Percentiles rank a stretch among this genome's conserved stretches.
These are phyloP conservation scores for Mucor irregularis DNA, from an alignment of 371 early-diverging fungal genomes.

Conservation along the genomic window DNA sequence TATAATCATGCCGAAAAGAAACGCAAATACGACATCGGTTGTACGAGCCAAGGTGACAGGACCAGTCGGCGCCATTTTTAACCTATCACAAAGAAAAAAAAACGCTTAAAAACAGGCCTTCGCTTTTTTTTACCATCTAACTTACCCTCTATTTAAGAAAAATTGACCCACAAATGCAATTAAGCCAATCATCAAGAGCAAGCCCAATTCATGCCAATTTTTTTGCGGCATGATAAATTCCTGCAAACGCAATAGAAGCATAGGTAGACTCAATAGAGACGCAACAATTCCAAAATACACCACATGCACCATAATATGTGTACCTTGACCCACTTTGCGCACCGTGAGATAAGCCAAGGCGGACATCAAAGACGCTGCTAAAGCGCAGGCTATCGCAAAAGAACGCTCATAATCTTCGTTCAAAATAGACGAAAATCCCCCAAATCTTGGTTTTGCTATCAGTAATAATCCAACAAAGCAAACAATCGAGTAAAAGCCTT, in stretches of 20 bases:
- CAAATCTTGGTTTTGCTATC: conserved; percentile 64
- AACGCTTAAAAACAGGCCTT: background rate
- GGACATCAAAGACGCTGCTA: conserved; percentile 58
- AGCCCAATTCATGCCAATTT: conserved; percentile 20
- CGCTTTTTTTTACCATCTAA: too few species aligned
- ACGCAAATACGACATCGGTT: conserved; percentile 78
- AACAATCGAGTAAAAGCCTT: conserved; percentile 50
- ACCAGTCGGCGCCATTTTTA: conserved; percentile 74
- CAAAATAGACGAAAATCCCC: too few species aligned
- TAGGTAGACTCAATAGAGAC: conserved; percentile 18
- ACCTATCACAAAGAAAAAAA: conserved; percentile 18
- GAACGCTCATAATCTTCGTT: conserved; percentile 12
- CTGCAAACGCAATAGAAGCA: conserved; percentile 3
- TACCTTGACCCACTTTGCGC: conserved; percentile 63
- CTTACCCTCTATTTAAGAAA: conserved; percentile 65
- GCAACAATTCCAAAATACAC: conserved; percentile 73
- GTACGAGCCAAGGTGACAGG: conserved; percentile 72
- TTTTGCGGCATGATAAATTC: conserved; percentile 6
- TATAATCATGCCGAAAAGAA: conserved; percentile 66
- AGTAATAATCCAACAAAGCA: conserved; percentile 67
- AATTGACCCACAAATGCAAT: conserved; percentile 74
- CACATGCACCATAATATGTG: conserved; percentile 72
- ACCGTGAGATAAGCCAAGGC: conserved; percentile 71
- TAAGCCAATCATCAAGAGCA: conserved; percentile 51
- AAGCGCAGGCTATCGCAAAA: conserved; percentile 42